Conservation (phyloP, 805 yeast genomes). For the Candida vaughaniae region DNA sequence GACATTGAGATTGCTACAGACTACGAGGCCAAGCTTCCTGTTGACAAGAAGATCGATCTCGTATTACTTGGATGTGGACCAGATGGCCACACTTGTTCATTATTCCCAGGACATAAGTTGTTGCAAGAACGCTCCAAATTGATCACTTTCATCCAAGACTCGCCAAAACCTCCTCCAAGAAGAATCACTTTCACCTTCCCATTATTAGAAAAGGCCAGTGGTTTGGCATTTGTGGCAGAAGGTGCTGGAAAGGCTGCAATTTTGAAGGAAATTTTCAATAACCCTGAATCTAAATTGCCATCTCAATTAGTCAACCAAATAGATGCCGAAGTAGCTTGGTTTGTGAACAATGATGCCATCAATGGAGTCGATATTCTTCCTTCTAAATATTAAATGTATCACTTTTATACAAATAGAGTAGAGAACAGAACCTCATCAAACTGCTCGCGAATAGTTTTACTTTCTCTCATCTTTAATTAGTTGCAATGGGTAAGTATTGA, state of each 20-base stretch:
- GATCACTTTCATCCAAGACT: constrained; percentile 70
- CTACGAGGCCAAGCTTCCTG: constrained; percentile 60
- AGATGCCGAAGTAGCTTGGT: constrained; percentile 67
- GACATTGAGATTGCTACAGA: constrained; percentile 54
- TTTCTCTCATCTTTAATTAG: too few relatives aligned
- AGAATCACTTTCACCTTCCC: constrained; percentile 89
- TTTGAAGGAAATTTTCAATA: constrained; percentile 66
- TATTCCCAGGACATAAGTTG: constrained; percentile 81
- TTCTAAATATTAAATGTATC: constrained; percentile 35
- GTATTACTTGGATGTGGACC: constrained; percentile 90
- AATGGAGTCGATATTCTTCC: constrained; percentile 52
- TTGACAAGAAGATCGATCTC: constrained; percentile 51
- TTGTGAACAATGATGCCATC: constrained; percentile 78
- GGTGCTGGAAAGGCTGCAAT: constrained; percentile 81
- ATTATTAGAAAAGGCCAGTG: constrained; percentile 52
- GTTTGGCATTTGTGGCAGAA: constrained; percentile 82
- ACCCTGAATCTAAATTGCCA: constrained; percentile 55
- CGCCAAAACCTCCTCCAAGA: constrained; percentile 93
- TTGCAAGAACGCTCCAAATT: constrained; percentile 50
- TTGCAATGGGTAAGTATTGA: constrained; percentile 7
- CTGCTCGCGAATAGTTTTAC: too few relatives aligned
- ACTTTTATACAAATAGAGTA: background rate
- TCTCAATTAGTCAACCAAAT: constrained; percentile 70
- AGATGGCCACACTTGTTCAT: constrained; percentile 92
- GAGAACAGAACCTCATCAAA: too few relatives aligned